Conservation (phyloP, 768 basidiomycete genomes). For the Auriscalpium microsporum region DNA sequence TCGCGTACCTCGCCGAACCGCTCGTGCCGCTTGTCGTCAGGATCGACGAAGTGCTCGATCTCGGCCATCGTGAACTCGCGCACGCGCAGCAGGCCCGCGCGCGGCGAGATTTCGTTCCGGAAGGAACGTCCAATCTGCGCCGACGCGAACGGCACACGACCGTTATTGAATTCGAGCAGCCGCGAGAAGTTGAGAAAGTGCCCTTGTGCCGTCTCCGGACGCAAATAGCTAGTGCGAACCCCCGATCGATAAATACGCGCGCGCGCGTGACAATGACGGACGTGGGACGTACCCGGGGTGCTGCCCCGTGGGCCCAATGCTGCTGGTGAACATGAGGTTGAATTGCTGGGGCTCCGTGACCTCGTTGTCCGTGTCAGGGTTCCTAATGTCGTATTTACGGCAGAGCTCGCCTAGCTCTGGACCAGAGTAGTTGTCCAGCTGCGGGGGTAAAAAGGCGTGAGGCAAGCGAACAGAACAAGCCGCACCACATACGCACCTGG, state of each 20-base stretch:
- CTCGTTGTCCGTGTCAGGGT: conserved; percentile 90
- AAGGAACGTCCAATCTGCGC: conserved; percentile 95
- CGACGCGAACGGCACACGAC: conserved; percentile 91
- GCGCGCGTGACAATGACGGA: not conserved
- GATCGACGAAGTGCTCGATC: conserved; percentile 98
- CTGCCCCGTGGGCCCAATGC: conserved; percentile 96
- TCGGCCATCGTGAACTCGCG: conserved; percentile 99
- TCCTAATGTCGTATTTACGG: conserved; percentile 67
- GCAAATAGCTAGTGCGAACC: conserved; percentile 59
- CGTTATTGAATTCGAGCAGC: conserved; percentile 96
- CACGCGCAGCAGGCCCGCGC: conserved; percentile 91
- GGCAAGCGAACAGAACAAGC: conserved; percentile 1
- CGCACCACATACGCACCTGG: conserved; percentile 47
- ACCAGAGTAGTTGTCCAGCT: conserved; percentile 94
- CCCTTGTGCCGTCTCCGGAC: conserved; percentile 96
- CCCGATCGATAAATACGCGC: not conserved
- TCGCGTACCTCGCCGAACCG: conserved; percentile 79
- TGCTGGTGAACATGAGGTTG: conserved; percentile 98
- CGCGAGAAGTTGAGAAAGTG: conserved; percentile 99
- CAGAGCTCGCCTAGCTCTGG: conserved; percentile 84
- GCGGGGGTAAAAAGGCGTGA: conserved; percentile 9
- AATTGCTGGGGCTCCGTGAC: conserved; percentile 91
- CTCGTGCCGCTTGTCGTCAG: conserved; percentile 78
- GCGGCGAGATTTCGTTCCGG: conserved; percentile 97
- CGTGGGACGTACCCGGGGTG: conserved; percentile 67